Conservation (phyloP, 164 flowering plant species). For the Amborella trichopoda region DNA sequence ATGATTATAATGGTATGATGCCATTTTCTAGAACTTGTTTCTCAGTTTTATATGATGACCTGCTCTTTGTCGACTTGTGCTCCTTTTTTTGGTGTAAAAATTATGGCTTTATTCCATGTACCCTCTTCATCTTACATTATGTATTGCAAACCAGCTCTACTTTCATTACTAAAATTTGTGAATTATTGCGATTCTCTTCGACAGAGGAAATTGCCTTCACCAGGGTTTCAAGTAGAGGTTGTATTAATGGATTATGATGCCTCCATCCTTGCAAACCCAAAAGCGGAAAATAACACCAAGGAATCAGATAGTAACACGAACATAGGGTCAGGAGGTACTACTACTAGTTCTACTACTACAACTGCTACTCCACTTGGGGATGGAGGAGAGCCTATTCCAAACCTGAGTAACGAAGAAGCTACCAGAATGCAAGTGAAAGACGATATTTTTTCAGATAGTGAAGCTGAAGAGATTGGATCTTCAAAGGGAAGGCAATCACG, state of each 20-base stretch:
- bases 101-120: too few species aligned
- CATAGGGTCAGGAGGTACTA: too few species aligned
- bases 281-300: constrained; percentile 19
- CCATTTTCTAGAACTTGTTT: too few species aligned
- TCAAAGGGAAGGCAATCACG: constrained; percentile 26
- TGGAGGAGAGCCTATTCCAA: constrained; percentile 13
- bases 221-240: constrained; percentile 92
- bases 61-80: too few species aligned
- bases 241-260: constrained; percentile 68
- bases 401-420: constrained; percentile 20
- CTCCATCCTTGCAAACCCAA: constrained; percentile 19
- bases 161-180: too few species aligned
- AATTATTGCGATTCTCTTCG: too few species aligned
- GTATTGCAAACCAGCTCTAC: too few species aligned
- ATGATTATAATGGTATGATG: too few species aligned
- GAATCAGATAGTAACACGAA: constrained; percentile 35
- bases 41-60: too few species aligned
- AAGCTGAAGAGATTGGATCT: constrained; percentile 43
- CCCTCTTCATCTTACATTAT: too few species aligned
- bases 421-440: constrained; percentile 45
- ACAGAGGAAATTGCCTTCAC: constrained; percentile 97
- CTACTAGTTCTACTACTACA: too few species aligned
- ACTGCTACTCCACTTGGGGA: constrained; percentile 15
- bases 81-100: too few species aligned
- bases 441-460: constrained; percentile 87